Percentiles rank a stretch among this genome's conserved stretches.
Evolutionary conservation across 139 green algal genomes (phyloP).

Genomic region (Micractinium conductrix): DNA sequence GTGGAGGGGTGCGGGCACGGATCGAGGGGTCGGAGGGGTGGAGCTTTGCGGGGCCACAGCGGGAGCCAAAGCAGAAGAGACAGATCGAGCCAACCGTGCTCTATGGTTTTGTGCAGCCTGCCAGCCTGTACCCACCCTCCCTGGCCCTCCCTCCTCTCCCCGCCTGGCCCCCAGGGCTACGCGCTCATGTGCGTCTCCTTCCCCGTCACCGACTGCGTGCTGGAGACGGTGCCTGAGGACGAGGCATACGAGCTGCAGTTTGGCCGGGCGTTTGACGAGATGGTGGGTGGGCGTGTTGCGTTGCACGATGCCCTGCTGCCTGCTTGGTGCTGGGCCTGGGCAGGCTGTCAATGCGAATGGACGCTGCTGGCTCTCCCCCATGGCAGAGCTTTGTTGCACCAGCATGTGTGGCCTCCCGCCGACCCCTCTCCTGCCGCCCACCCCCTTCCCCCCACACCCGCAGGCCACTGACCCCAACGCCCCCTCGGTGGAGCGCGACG

Average conservation of each 20-base stretch:
- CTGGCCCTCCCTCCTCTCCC: background rate
- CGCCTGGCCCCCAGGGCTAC: constrained; percentile 74
- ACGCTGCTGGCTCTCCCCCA: no score
- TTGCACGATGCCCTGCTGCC: no score
- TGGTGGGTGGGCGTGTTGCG: no score
- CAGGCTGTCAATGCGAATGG: no score
- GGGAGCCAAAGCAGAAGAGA: background rate
- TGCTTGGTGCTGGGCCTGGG: no score
- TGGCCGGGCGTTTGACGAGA: constrained; percentile 75
- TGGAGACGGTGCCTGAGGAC: constrained; percentile 93
- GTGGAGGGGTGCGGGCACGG: background rate
- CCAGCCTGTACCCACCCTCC: background rate
- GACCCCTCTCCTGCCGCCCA: no score
- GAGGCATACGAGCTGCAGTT: constrained; percentile 99
- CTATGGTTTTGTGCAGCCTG: no score
- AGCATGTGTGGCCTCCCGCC: no score
- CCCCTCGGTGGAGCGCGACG: constrained; percentile 79
- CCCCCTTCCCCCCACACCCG: no score
- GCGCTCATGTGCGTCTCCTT: constrained; percentile 95
- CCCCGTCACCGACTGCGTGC: constrained; percentile 72
- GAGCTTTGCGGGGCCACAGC: background rate
- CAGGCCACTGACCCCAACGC: constrained; percentile 77
- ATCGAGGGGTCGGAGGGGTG: no score
- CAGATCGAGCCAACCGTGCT: no score
- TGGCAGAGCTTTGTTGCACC: no score